A percentile compares a stretch with the other conserved stretches of the same genome.
Conservation (phyloP, 2,329 filamentous ascomycete genomes). For the Cryphonectria carpinicola region DNA sequence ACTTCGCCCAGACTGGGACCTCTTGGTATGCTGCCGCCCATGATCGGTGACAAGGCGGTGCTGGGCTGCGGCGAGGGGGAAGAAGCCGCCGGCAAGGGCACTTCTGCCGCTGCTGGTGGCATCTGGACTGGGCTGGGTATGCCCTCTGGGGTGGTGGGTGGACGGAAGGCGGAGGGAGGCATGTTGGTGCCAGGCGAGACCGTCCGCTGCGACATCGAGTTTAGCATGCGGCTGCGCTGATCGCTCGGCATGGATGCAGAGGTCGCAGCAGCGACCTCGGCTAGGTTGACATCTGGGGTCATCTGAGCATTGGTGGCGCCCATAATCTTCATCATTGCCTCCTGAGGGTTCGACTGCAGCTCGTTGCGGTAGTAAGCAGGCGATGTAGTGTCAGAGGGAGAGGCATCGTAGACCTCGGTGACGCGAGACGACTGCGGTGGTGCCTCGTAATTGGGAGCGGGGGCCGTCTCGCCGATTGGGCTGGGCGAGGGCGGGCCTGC, state of each 20-base stretch:
- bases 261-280: slow-evolving; percentile 60
- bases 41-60: slow-evolving; percentile 73
- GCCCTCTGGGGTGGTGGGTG: slow-evolving; percentile 23
- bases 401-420: slow-evolving; percentile 63
- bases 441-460: slow-evolving; percentile 22
- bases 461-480: slow-evolving; percentile 29
- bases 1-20: slow-evolving; percentile 17
- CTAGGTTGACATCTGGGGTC: slow-evolving; percentile 53
- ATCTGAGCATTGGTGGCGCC: slow-evolving; percentile 64
- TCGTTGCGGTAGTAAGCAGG: slow-evolving; percentile 59
- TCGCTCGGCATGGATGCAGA: slow-evolving; percentile 59
- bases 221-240: slow-evolving; percentile 62
- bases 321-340: slow-evolving; percentile 68
- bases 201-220: slow-evolving; percentile 58
- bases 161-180: slow-evolving; percentile 31
- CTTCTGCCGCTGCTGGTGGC: slow-evolving; percentile 44
- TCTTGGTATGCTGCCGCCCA: slow-evolving; percentile 13
- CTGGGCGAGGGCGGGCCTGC: slow-evolving; percentile 34
- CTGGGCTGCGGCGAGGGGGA: slow-evolving; percentile 55
- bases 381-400: slow-evolving; percentile 49
- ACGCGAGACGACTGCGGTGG: slow-evolving; percentile 55
- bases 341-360: slow-evolving; percentile 60
- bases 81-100: slow-evolving; percentile 47
- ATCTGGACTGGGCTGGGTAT: slow-evolving; percentile 38
- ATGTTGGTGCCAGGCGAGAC: slow-evolving; percentile 34